Evolutionary conservation across 805 yeast genomes (phyloP).

Genomic region (Blastobotrys muscicola): DNA sequence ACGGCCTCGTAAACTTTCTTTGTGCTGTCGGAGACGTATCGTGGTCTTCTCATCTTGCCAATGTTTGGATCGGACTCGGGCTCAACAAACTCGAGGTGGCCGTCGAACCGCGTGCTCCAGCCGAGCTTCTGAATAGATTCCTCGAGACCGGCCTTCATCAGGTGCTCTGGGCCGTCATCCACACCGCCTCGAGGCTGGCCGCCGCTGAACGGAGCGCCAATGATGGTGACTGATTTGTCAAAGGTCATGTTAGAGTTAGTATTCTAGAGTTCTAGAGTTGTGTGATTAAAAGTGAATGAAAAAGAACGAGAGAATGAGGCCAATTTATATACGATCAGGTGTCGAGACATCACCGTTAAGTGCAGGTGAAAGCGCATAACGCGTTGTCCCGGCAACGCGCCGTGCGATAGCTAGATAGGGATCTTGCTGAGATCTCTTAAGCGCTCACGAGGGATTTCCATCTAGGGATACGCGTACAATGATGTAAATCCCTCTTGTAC

Average conservation of each 20-base stretch:
- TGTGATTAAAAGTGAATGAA: too few species aligned
- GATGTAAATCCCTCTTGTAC: too few species aligned
- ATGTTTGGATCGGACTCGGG: slow-evolving; percentile 43
- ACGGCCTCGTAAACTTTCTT: slow-evolving; percentile 55
- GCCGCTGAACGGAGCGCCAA: slow-evolving; percentile 89
- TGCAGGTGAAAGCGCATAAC: slow-evolving; percentile 1
- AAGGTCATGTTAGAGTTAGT: not conserved
- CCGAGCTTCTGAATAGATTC: slow-evolving; percentile 56
- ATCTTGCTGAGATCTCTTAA: too few species aligned
- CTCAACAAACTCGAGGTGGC: slow-evolving; percentile 23
- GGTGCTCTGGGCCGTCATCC: slow-evolving; percentile 82
- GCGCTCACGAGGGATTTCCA: too few species aligned
- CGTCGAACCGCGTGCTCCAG: slow-evolving; percentile 49
- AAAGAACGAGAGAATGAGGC: not conserved
- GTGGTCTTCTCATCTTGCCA: slow-evolving; percentile 58
- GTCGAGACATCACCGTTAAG: not conserved
- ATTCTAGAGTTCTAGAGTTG: too few species aligned
- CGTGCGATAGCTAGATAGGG: too few species aligned
- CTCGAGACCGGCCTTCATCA: slow-evolving; percentile 63
- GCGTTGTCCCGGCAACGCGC: not conserved
- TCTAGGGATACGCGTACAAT: too few species aligned
- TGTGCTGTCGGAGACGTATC: slow-evolving; percentile 67
- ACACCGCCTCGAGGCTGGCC: slow-evolving; percentile 95
- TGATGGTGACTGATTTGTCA: slow-evolving; percentile 36
- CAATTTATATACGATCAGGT: not conserved